phyloP scores from a whole-genome alignment of 495 filamentous ascomycete species.

The Penicillium bialowiezense region DNA sequence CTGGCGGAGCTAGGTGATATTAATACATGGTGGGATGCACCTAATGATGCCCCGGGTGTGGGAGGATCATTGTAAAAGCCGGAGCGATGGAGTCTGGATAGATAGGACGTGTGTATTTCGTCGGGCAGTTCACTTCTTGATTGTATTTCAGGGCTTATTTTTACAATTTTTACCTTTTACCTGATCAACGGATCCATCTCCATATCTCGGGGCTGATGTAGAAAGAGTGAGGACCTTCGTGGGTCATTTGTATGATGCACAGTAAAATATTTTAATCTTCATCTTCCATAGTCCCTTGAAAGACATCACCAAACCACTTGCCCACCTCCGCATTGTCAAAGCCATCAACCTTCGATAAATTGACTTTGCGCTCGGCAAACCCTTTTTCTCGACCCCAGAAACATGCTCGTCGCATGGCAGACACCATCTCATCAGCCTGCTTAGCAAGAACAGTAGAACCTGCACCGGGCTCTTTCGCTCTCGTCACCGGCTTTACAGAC shows the following conservation, averaged over 20 bases:
- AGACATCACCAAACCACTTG: slow-evolving; percentile 19
- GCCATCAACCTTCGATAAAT: slow-evolving; percentile 5
- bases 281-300: slow-evolving; percentile 14
- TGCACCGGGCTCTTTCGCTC: background rate
- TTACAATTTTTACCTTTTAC: too few species aligned
- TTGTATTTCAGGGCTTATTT: too few species aligned
- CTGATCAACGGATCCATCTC: too few species aligned
- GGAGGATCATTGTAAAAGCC: background rate
- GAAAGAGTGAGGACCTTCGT: too few species aligned
- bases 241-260: too few species aligned
- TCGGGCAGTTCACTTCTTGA: background rate
- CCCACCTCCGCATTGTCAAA: slow-evolving; percentile 6
- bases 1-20: slow-evolving; percentile 36
- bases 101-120: background rate
- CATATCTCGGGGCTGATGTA: too few species aligned
- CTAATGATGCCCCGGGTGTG: background rate
- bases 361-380: slow-evolving; percentile 31
- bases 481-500: background rate
- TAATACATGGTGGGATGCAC: slow-evolving; percentile 37
- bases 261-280: background rate
- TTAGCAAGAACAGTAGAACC: slow-evolving; percentile 22
- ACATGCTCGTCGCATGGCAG: slow-evolving; percentile 38
- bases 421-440: slow-evolving; percentile 40
- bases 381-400: slow-evolving; percentile 41
- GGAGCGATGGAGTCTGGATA: background rate